phyloP scores from a whole-genome alignment of 768 basidiomycete genomes.

The Tubosaeta brunneosetosa region DNA sequence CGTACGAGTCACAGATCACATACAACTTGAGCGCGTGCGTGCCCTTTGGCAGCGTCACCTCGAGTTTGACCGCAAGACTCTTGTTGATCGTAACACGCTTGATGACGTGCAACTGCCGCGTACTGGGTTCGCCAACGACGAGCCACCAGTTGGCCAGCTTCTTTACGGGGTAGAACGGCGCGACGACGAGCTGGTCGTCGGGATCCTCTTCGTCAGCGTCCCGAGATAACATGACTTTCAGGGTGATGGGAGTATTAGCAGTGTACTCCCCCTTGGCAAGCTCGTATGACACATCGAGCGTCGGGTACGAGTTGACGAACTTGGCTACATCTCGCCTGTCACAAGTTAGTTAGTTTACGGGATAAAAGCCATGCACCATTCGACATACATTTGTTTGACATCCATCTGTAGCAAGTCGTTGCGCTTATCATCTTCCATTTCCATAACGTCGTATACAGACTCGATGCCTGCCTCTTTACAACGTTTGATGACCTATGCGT shows the following conservation, averaged over 20 bases:
- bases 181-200: conserved; percentile 80
- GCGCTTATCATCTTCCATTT: conserved; percentile 91
- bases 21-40: conserved; percentile 78
- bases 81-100: conserved; percentile 81
- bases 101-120: conserved; percentile 76
- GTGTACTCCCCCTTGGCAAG: conserved; percentile 86
- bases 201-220: conserved; percentile 77
- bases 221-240: conserved; percentile 74
- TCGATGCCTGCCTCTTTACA: conserved; percentile 81
- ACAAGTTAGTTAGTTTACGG: background rate
- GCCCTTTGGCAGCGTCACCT: conserved; percentile 85
- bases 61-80: conserved; percentile 76
- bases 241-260: conserved; percentile 75
- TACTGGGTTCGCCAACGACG: conserved; percentile 80
- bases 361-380: background rate
- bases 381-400: conserved; percentile 73
- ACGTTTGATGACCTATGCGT: conserved; percentile 64
- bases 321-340: conserved; percentile 87
- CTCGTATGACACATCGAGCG: conserved; percentile 85
- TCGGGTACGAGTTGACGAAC: conserved; percentile 96
- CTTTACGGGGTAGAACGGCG: conserved; percentile 85
- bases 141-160: conserved; percentile 98
- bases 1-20: conserved; percentile 89
- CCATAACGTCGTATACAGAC: conserved; percentile 96
- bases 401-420: conserved; percentile 81